phyloP scores from a whole-genome alignment of 139 green algal species.

The Chlorella vulgaris region DNA sequence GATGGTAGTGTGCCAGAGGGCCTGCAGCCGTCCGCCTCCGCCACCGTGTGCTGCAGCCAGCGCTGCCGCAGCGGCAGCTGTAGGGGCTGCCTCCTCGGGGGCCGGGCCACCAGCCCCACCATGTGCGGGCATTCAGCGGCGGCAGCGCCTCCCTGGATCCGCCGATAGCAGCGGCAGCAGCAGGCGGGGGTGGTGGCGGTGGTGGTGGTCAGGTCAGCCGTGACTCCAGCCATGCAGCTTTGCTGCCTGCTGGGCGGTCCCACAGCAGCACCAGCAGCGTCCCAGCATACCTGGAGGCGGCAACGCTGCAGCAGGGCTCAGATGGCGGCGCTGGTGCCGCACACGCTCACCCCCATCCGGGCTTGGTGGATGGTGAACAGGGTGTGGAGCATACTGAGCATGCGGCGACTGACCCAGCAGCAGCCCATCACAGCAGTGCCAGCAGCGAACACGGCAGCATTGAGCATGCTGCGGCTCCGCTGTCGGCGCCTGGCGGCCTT shows the following conservation, averaged over 20 bases:
- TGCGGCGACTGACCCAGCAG: too few relatives aligned
- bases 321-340: neutral
- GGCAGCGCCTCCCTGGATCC: neutral
- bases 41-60: neutral
- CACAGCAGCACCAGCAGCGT: constrained; percentile 6
- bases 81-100: neutral
- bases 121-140: neutral
- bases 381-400: too few relatives aligned
- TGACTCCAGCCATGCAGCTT: neutral
- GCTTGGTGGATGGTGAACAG: too few relatives aligned
- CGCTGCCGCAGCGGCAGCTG: constrained; percentile 7
- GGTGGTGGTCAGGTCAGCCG: too few relatives aligned
- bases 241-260: neutral
- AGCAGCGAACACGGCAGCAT: too few relatives aligned
- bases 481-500: neutral
- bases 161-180: neutral
- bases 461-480: neutral
- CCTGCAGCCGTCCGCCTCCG: too few relatives aligned
- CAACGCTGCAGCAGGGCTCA: neutral
- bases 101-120: neutral
- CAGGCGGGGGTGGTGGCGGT: too few relatives aligned
- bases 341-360: too few relatives aligned
- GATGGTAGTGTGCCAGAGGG: too few relatives aligned
- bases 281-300: neutral
- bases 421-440: neutral